phyloP scores from a whole-genome alignment of 768 basidiomycete species.

The Suillus discolor region DNA sequence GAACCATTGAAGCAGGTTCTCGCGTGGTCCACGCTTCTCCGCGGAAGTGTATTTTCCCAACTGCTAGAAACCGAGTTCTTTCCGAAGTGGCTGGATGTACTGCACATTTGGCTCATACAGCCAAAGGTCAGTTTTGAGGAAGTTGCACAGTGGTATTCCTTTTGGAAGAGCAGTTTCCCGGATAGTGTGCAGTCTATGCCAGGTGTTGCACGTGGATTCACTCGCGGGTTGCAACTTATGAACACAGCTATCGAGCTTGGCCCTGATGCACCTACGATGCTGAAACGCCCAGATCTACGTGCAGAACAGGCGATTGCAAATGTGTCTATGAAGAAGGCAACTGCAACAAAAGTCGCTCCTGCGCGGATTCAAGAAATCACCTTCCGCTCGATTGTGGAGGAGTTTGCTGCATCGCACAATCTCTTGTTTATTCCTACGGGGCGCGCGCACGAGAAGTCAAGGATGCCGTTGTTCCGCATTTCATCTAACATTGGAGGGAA shows the following conservation, averaged over 20 bases:
- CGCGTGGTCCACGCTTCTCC: slow-evolving; percentile 74
- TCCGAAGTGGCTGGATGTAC: slow-evolving; percentile 92
- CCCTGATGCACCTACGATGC: slow-evolving; percentile 65
- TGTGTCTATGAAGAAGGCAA: slow-evolving; percentile 24
- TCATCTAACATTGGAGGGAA: slow-evolving; percentile 78
- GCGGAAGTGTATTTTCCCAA: slow-evolving; percentile 76
- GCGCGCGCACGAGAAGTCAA: slow-evolving; percentile 77
- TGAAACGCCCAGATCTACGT: slow-evolving; percentile 68
- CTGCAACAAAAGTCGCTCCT: slow-evolving; percentile 41
- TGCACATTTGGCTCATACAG: slow-evolving; percentile 93
- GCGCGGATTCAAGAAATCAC: slow-evolving; percentile 80
- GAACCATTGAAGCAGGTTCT: slow-evolving; percentile 75
- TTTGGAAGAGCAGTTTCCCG: slow-evolving; percentile 84
- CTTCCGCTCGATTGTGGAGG: slow-evolving; percentile 92
- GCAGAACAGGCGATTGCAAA: slow-evolving; percentile 42
- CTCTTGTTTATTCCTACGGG: slow-evolving; percentile 90
- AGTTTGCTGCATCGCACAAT: slow-evolving; percentile 82
- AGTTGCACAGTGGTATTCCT: slow-evolving; percentile 90
- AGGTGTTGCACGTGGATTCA: slow-evolving; percentile 79
- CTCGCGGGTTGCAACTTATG: slow-evolving; percentile 89
- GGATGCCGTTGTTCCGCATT: slow-evolving; percentile 89
- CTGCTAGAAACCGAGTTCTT: slow-evolving; percentile 92
- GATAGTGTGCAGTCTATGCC: slow-evolving; percentile 65
- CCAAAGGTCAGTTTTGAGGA: slow-evolving; percentile 88
- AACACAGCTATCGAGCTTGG: slow-evolving; percentile 91